These are phyloP conservation scores for Arthroderma uncinatum DNA, from an alignment of 2,329 filamentous ascomycete species.

Conservation along the genomic window DNA sequence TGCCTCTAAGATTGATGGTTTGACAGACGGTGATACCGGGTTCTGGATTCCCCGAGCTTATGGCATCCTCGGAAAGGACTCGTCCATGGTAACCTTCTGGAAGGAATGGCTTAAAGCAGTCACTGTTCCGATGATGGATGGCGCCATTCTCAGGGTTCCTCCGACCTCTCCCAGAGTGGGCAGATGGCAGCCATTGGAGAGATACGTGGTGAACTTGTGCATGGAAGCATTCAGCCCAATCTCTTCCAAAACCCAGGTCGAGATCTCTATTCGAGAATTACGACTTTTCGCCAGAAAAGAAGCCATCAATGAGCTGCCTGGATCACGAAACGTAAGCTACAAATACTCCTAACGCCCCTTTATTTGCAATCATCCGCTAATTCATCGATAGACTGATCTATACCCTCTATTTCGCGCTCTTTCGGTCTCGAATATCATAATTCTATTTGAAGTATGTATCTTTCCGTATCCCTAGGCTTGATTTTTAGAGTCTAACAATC, in stretches of 20 bases:
- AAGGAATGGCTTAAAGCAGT: conserved; percentile 96
- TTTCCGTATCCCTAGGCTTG: not conserved
- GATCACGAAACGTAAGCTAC: conserved; percentile 56
- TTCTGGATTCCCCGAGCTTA: conserved; percentile 93
- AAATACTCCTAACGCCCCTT: not conserved
- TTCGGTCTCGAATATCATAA: conserved; percentile 83
- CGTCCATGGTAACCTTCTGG: conserved; percentile 80
- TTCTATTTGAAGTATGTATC: conserved; percentile 58
- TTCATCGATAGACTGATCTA: conserved; percentile 53
- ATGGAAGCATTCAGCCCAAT: conserved; percentile 88
- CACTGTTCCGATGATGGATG: conserved; percentile 90
- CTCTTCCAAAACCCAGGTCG: conserved; percentile 89
- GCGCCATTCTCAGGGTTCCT: conserved; percentile 68
- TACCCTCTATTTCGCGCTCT: conserved; percentile 86
- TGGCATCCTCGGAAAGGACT: conserved; percentile 78
- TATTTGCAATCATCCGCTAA: conserved; percentile 6
- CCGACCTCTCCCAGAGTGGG: conserved; percentile 82
- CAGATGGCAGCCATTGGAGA: conserved; percentile 89
- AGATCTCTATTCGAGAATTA: conserved; percentile 78
- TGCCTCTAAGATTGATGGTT: conserved; percentile 90
- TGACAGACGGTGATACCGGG: conserved; percentile 89
- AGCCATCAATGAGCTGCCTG: conserved; percentile 82
- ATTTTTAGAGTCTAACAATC: not conserved
- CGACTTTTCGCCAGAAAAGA: conserved; percentile 88
- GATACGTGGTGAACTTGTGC: conserved; percentile 94